Percentiles rank a stretch among this genome's conserved stretches.
phyloP scores from a whole-genome alignment of 2,329 filamentous ascomycete species.

The Colletotrichum cereale region DNA sequence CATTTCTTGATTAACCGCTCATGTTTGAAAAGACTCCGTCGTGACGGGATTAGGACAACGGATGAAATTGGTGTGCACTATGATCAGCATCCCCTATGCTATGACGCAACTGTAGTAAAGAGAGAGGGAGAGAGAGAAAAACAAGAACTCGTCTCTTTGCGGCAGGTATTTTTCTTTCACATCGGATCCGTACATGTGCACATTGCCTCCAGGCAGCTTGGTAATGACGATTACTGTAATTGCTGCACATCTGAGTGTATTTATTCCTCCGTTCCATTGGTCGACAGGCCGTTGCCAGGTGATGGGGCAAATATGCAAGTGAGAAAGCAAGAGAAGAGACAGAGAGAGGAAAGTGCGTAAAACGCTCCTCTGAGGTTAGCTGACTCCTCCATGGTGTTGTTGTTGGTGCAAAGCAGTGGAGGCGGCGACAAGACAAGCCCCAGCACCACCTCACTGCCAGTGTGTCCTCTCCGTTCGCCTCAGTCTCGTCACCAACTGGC shows the following conservation, averaged over 20 bases:
- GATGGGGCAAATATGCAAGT: constrained; percentile 21
- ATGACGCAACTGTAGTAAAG: constrained; percentile 16
- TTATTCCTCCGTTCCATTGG: constrained; percentile 19
- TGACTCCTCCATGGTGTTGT: constrained; percentile 4
- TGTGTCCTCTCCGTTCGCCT: constrained; percentile 1
- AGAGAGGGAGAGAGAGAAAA: not conserved
- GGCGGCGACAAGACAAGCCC: not conserved
- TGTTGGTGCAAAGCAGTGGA: constrained; percentile 21
- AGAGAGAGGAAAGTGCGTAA: constrained; percentile 4
- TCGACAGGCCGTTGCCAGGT: constrained; percentile 25
- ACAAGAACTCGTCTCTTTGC: not conserved
- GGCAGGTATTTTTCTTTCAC: not conserved
- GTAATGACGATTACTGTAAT: constrained; percentile 12
- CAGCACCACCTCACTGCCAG: constrained; percentile 5
- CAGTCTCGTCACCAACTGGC: constrained; percentile 1
- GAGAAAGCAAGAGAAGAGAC: constrained; percentile 2
- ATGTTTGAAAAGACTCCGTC: not conserved
- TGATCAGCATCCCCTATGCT: not conserved
- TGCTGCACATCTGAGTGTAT: constrained; percentile 10
- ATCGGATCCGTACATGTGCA: constrained; percentile 4
- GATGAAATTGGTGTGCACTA: not conserved
- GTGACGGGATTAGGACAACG: not conserved
- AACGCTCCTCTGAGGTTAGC: not conserved
- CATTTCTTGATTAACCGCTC: not conserved
- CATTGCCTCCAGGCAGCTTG: not conserved